Base-by-base conservation (phyloP, 2,329 filamentous ascomycete genomes). In the Aureobasidium zeae region DNA sequence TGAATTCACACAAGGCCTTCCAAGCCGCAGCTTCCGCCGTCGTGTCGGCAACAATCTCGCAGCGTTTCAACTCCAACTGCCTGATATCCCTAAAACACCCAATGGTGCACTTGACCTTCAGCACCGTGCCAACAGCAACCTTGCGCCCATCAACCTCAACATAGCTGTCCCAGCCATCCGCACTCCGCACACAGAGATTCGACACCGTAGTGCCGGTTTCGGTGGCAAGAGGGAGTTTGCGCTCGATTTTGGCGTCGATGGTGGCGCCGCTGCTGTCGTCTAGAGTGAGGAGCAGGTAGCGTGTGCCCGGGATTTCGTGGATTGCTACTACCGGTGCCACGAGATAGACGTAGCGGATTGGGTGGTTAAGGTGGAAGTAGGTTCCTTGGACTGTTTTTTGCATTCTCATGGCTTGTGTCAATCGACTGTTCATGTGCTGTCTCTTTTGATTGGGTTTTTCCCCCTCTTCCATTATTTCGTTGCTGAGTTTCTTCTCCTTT, bases 241-340 rank as follows among this genome's bases (percentile, higher is more conserved):
- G 58, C 29, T 70, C 65, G 15, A 74, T 68, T 53, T 69, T 71
- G 13, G 79, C 60, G 35, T 79, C 75, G 44, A 81, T 65, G 4
- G 65, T 74, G 1, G 63, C 64, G 25, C 76, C 77, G 55, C 73
- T 78, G 52, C 75, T 71, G 51, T 81, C 77, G 56, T 81, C 77
- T 9, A 81, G 51, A 1, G 68, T 72, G 26, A 81, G 61, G 31
- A 77, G 52, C 2, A 61, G 61, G 49, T 63, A 69, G 44, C 55
- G 62, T 9, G 52, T 24, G 17, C 56, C 58, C 39, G 65, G 60
- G 35, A 66, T 64, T 13, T 63, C 57, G 17, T 59, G 54, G 48
- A 72, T 63, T 4, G 65, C 65, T 20, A 68, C 62, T 3, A 72
- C 54, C 6, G 65, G 54, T 7, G 66, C 69, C 4, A 69, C 62